Base-by-base conservation (phyloP, 225 moss, liverwort and hornwort species). In the Pseudisothecium myosuroides region DNA sequence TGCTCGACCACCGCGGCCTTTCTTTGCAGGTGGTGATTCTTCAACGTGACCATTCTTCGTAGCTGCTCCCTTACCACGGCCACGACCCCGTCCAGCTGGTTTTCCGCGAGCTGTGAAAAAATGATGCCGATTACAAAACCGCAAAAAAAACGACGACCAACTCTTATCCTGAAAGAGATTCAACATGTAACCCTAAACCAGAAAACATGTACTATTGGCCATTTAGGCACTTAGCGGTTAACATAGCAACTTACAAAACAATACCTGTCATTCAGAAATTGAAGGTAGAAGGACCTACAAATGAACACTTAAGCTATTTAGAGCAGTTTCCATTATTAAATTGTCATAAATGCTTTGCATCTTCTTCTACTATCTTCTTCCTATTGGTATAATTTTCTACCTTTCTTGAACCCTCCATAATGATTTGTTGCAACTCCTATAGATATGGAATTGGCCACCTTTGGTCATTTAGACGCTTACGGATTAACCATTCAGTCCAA, bases 31-130 rank as follows among this genome's bases (percentile, higher is more conserved):
- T 14, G 91, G 83, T 73, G 87, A 88, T 49, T 39, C 92, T 65
- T 91, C 94, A 73, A 50, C 90, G n/a, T 92, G 90, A 34, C 94
- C 94, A 71, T 95, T 95, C 90, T 93, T 95, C 78, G 93, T 84
- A 32, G 90, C 81, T 87, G 87, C 67, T 88, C 90, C 93, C 85
- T 73, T 89, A 41, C 91, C 93, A n/a, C 93, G 93, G 73, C 94
- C 93, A 63, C 93, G 92, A 77, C 94, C 94, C 14, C 94, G 92
- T 39, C 84, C 92, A 87, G 93, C 90, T 63, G 81, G 87, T 91
- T 89, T 90, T 26, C 94, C 94, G 60, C 93, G 93, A 85, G 63
- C 93, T 93, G 90, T 39, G 23, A 67, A 76, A 85, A 83, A 59
- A 68, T 34, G 34, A 80, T 12, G 75, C 61, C 27, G 5, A 74